A percentile compares a stretch with the other conserved stretches of the same genome.
These are phyloP conservation scores for Ustilago trichophora DNA, from an alignment of 1,284 basidiomycete species.

Conservation along the genomic window DNA sequence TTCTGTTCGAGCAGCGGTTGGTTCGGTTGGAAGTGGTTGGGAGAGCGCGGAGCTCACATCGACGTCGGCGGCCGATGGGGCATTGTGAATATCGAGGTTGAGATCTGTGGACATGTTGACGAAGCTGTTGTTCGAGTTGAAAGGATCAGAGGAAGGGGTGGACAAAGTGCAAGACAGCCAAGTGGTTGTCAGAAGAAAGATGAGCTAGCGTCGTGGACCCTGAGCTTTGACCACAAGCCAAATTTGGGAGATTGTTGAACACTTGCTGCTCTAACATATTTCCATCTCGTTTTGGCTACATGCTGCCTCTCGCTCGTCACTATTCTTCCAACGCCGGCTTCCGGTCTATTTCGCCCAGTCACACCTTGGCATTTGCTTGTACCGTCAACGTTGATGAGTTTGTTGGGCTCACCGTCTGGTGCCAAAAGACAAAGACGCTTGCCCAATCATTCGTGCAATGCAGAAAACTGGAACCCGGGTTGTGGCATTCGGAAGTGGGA, in stretches of 20 bases:
- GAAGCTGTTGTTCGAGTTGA: no score
- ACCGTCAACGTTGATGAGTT: no score
- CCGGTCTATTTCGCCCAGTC: no score
- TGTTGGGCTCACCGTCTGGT: no score
- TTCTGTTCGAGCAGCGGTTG: conserved; percentile 22
- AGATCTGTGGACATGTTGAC: conserved; percentile 29
- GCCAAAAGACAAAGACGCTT: neutral
- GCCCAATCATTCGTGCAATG: neutral
- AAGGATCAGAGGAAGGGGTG: neutral
- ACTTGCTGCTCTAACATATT: no score
- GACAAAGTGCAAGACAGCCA: neutral
- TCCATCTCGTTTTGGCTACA: no score
- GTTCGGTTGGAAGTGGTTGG: conserved; percentile 16
- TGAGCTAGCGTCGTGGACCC: conserved; percentile 14
- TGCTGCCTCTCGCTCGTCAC: no score
- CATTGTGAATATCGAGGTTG: conserved; percentile 37
- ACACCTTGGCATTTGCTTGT: no score
- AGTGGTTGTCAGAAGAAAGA: conserved; percentile 1
- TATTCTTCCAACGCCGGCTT: no score
- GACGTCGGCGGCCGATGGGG: conserved; percentile 2
- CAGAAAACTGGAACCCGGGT: neutral
- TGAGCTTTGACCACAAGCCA: no score
- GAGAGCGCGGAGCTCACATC: conserved; percentile 29
- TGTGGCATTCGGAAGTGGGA: conserved; percentile 7
- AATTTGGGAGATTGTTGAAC: no score